A percentile compares a stretch with the other conserved stretches of the same genome.
These are phyloP conservation scores for Globisporangium cystogenes DNA, from an alignment of 352 stramenopile species.

Conservation along the genomic window DNA sequence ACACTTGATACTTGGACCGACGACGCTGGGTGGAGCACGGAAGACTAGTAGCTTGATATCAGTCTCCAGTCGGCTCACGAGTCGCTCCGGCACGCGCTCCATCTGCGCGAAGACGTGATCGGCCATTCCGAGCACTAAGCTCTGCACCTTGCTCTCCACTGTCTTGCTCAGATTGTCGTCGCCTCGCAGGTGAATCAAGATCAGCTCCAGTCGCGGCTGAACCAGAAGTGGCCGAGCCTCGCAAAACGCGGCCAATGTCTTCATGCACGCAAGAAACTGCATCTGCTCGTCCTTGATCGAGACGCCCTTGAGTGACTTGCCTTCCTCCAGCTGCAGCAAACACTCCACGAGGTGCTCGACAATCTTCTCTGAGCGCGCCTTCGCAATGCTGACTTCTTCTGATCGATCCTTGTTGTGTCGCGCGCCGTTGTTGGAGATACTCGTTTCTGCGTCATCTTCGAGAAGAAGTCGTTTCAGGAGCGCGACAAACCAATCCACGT, in stretches of 20 bases:
- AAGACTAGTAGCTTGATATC: conserved; percentile 68
- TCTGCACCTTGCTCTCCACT: conserved; percentile 52
- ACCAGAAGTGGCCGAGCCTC: conserved; percentile 60
- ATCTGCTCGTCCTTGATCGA: conserved; percentile 40
- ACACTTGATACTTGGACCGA: conserved; percentile 71
- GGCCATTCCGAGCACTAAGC: conserved; percentile 54
- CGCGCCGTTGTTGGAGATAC: conserved; percentile 6
- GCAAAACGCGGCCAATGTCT: conserved; percentile 70
- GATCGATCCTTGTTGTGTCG: conserved; percentile 34
- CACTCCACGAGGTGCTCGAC: conserved; percentile 55
- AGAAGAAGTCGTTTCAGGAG: conserved; percentile 57
- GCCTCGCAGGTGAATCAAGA: conserved; percentile 69
- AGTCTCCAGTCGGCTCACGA: conserved; percentile 38
- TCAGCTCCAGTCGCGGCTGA: conserved; percentile 47
- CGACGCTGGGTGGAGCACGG: conserved; percentile 71
- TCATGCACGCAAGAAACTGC: conserved; percentile 76
- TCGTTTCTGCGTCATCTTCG: conserved; percentile 17
- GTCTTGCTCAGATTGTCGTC: conserved; percentile 51
- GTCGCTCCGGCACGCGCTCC: conserved; percentile 38
- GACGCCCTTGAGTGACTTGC: conserved; percentile 41
- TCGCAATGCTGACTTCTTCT: conserved; percentile 43
- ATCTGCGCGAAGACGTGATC: conserved; percentile 47
- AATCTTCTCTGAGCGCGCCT: conserved; percentile 53
- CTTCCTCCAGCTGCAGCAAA: conserved; percentile 74
- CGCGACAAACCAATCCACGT: conserved; percentile 65